A percentile compares a stretch with the other conserved stretches of the same genome.
Conservation (phyloP, 176 grass and related monocot genomes). For the Oryza punctata region DNA sequence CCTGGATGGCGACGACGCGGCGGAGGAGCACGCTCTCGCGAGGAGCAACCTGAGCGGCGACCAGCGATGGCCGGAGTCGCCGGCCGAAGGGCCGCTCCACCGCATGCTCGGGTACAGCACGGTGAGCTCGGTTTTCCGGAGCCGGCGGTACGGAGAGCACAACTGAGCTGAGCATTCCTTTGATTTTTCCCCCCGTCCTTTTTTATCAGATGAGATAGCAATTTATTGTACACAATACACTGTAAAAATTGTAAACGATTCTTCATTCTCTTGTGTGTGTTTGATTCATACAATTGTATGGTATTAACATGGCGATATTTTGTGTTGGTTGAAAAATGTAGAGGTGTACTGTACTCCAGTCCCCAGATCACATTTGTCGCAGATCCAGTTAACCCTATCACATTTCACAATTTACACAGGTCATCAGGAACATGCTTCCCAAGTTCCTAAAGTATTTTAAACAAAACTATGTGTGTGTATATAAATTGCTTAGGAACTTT, state of each 20-base stretch:
- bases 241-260: slow-evolving; percentile 13
- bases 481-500: no score
- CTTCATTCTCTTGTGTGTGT: slow-evolving; percentile 15
- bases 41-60: slow-evolving; percentile 43
- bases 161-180: slow-evolving; percentile 22
- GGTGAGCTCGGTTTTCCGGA: slow-evolving; percentile 46
- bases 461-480: no score
- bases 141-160: slow-evolving; percentile 48
- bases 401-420: no score
- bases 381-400: no score
- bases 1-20: background rate
- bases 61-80: slow-evolving; percentile 20
- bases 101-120: slow-evolving; percentile 57
- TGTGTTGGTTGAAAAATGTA: background rate
- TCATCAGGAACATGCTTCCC: no score
- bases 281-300: background rate
- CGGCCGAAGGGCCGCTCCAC: slow-evolving; percentile 39
- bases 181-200: background rate
- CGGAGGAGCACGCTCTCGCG: background rate
- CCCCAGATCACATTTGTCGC: no score
- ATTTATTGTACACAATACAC: background rate
- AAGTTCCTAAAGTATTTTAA: no score
- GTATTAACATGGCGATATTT: background rate
- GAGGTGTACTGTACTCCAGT: no score
- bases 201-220: background rate